Base-by-base conservation (phyloP, 2,329 filamentous ascomycete genomes). In the Ilyonectria mors-panacis region DNA sequence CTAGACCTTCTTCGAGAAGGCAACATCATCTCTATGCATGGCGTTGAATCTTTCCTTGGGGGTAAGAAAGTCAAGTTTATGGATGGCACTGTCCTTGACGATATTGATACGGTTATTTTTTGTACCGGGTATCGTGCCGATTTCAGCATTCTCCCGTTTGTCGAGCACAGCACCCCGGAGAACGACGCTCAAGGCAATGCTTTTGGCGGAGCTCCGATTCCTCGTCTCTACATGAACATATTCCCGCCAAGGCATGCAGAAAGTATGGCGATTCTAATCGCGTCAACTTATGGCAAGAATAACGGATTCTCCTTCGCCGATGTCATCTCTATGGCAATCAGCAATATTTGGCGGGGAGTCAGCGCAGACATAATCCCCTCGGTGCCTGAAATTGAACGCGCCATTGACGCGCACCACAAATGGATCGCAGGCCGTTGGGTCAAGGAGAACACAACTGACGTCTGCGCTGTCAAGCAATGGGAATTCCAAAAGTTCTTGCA, bases 161-260 rank as follows among this genome's bases (percentile, higher is more conserved):
- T 77, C 37, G 65, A 74, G 48, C 72, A 58, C 6, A 76, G 67
- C 65, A 63, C 54, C 30, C 74, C 74, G 3, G 42, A 59, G n/a
- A 19, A n/a, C n/a, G 61, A 64, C 19, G 44, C 15, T 15, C 15
- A 63, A 7, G 50, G 62, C 3, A 55, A 72, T 6, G 73, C 75
- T 1, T 79, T 78, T 12, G 75, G 72, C 6, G 78, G 77, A 4
- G 75, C 74, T 39, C 66, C 74, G 0, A 75, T 82, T 1, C 73
- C 77, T 1, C 69, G 77, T 3, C 68, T 84, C 0, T 84, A 81
- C 58, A 79, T 80, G 63, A 83, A 83, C 66, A 74, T 82, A 3
- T 83, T 84, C 66, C 80, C 81, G 1, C 77, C 80, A 0, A 69
- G 75, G 17, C 77, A 82, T 33, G 78, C 81, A 1, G 75, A 81